phyloP scores from a whole-genome alignment of 2,329 filamentous ascomycete species.

The Alternaria brassicae region DNA sequence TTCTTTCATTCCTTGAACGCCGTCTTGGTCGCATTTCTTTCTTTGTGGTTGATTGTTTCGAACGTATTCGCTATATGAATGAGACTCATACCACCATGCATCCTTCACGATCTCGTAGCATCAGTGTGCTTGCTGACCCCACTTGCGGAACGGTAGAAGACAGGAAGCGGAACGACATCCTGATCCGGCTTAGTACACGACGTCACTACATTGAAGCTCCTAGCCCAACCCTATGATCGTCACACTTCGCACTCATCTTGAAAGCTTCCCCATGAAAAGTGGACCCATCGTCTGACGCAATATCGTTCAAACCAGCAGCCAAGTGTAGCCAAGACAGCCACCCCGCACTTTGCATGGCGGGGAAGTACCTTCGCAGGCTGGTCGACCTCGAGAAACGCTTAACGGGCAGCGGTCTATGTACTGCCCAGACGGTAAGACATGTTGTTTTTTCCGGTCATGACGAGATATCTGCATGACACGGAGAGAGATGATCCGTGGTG shows the following conservation, averaged over 20 bases:
- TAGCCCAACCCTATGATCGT: neutral
- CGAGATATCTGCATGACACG: conserved; percentile 5
- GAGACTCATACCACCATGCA: neutral
- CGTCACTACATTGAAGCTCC: conserved; percentile 1
- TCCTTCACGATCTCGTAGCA: neutral
- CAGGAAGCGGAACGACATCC: conserved; percentile 6
- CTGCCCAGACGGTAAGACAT: conserved; percentile 12
- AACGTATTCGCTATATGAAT: neutral
- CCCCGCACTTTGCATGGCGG: conserved; percentile 30
- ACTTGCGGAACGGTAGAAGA: conserved; percentile 6
- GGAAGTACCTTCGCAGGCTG: conserved; percentile 17
- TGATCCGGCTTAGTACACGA: conserved; percentile 1
- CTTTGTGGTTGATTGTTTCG: neutral
- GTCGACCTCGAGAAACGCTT: neutral
- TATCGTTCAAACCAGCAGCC: conserved; percentile 3
- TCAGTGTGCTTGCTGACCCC: neutral
- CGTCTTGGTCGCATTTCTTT: neutral
- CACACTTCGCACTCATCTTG: neutral
- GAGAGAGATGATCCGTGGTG: conserved; percentile 11
- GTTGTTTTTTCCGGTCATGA: conserved; percentile 15
- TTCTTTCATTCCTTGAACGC: neutral
- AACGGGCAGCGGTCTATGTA: conserved; percentile 13
- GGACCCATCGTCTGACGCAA: neutral
- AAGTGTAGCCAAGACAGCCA: conserved; percentile 30
- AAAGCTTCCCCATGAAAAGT: conserved; percentile 1